Evolutionary conservation across 371 early-diverging fungal species (phyloP).

Genomic region (Syncephalastrum monosporum): DNA sequence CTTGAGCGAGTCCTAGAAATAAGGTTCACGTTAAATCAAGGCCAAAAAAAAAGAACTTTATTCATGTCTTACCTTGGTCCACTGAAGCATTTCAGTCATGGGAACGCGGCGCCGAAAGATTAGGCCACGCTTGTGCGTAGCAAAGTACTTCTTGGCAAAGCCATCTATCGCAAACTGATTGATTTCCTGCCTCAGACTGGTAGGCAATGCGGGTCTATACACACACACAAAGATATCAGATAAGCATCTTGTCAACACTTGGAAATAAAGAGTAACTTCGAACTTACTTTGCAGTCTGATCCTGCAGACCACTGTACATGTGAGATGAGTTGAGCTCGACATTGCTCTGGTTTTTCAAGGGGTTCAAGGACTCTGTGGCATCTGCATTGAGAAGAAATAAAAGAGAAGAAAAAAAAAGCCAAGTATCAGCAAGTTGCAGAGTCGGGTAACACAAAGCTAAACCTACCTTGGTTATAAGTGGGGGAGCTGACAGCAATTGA

Average conservation of each 20-base stretch:
- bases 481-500: slow-evolving; percentile 25
- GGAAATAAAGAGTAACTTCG: neutral
- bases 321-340: no score
- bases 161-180: slow-evolving; percentile 85
- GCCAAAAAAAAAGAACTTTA: neutral
- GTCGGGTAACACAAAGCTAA: neutral
- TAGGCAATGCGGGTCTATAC: slow-evolving; percentile 52
- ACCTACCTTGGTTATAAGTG: slow-evolving; percentile 29
- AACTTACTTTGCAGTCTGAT: slow-evolving; percentile 4
- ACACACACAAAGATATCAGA: neutral
- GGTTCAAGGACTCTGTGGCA: slow-evolving; percentile 52
- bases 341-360: slow-evolving; percentile 24
- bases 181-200: slow-evolving; percentile 70
- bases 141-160: slow-evolving; percentile 90
- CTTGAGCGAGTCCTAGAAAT: slow-evolving; percentile 61
- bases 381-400: slow-evolving; percentile 27
- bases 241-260: neutral
- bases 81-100: slow-evolving; percentile 82
- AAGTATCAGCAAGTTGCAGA: slow-evolving; percentile 1
- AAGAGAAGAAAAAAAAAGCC: slow-evolving; percentile 7
- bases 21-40: slow-evolving; percentile 5
- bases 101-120: slow-evolving; percentile 82
- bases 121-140: slow-evolving; percentile 84
- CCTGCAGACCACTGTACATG: slow-evolving; percentile 2
- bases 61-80: slow-evolving; percentile 57